Evolutionary conservation across 2,329 filamentous ascomycete genomes (phyloP), one percentile per base, ranked within the genome.

Genomic region (Aspergillus sp.): DNA sequence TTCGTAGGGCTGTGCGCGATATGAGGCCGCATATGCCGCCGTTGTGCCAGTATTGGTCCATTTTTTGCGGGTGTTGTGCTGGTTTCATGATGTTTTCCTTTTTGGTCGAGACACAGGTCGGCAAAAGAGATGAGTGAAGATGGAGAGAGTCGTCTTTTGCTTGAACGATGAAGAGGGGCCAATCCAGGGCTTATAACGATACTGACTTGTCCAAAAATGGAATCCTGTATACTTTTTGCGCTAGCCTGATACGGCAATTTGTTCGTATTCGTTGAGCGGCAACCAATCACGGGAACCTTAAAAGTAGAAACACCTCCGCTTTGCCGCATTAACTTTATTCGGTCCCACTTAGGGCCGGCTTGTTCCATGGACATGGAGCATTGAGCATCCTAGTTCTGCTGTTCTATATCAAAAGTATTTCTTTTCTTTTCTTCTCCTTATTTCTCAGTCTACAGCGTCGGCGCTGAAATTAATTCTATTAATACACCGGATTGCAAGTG

Each of bases 31-130:
- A 39, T 8, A 32, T 15, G 7, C 41, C 41, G 15, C 15, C 11
- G 16, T 33, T 34, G 15, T 43, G 29, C 41, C 41, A 43, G 32
- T 43, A 43, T 16, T 41, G 39, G 88, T 88, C 47, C 93, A 93
- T 43, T 81, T 91, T 7, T 22, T 44, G 13, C 47, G 68, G 6
- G 65, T 68, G 8, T 26, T 26, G 25, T 26, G 26, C 13, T 15
- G 11, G 5, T 27, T 27, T 27, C 26, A 27, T 27, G 26, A 8
- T 26, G n/a, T n/a, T 26, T 26, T 26, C 14, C 6, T 26, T 7
- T 26, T n/a, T n/a, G n/a, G n/a, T n/a, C n/a, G n/a, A n/a, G n/a
- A n/a, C n/a, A n/a, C n/a, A n/a, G n/a, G n/a, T n/a, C n/a, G n/a
- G n/a, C n/a, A n/a, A n/a, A n/a, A n/a, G n/a, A n/a, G n/a, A n/a